Evolutionary conservation across 441 rosid genomes (phyloP).

Genomic region (Sinapis alba): DNA sequence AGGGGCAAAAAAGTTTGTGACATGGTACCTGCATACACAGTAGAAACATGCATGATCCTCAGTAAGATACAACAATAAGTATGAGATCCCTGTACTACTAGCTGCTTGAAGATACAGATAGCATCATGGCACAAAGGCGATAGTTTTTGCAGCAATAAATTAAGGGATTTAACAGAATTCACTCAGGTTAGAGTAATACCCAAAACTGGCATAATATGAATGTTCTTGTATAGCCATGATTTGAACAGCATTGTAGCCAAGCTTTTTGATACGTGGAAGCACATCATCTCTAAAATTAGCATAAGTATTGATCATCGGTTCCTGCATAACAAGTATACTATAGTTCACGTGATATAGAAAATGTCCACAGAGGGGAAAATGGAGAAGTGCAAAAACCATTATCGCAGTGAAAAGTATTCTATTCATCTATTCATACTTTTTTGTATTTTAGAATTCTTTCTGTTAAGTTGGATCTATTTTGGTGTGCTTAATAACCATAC

Average conservation of each 20-base stretch:
- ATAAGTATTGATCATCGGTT: slow-evolving; percentile 83
- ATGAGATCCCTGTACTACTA: slow-evolving; percentile 19
- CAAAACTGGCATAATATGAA: slow-evolving; percentile 96
- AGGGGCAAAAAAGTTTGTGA: slow-evolving; percentile 92
- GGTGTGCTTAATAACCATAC: slow-evolving; percentile 8
- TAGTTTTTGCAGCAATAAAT: background rate
- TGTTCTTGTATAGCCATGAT: slow-evolving; percentile 99
- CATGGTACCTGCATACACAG: slow-evolving; percentile 78
- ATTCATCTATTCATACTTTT: background rate
- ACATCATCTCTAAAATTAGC: slow-evolving; percentile 91
- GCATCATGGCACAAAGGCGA: slow-evolving; percentile 11
- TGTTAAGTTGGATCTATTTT: slow-evolving; percentile 6
- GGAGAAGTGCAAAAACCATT: slow-evolving; percentile 6
- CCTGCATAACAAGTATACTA: slow-evolving; percentile 56
- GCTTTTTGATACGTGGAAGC: slow-evolving; percentile 94
- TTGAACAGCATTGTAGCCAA: slow-evolving; percentile 98
- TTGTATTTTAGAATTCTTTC: background rate
- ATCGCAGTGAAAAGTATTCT: background rate
- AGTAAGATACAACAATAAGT: background rate
- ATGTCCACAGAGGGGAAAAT: background rate
- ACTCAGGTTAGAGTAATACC: slow-evolving; percentile 52
- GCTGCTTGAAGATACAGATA: slow-evolving; percentile 19
- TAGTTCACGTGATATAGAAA: slow-evolving; percentile 20
- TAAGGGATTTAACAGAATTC: slow-evolving; percentile 17
- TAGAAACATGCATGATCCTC: slow-evolving; percentile 20